Percentiles rank a stretch among this genome's conserved stretches.
Evolutionary conservation across 345 rosid genomes (phyloP).

Genomic region (Pelargonium nanum): DNA sequence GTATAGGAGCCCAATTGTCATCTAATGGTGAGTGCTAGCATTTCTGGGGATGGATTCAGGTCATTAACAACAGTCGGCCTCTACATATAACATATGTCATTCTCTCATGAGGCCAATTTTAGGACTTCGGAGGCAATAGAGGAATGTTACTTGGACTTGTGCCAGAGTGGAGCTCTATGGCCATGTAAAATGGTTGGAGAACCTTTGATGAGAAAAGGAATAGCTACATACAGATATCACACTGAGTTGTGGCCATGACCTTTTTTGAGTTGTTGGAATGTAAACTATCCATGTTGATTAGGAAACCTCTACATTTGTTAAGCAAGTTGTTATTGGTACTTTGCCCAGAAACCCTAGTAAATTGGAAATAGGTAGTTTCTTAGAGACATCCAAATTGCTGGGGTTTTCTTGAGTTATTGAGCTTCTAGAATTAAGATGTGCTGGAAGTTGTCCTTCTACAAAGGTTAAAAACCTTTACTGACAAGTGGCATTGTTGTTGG

Average conservation of each 20-base stretch:
- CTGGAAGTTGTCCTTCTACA: neutral
- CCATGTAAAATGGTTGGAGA: neutral
- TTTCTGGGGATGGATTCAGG: neutral
- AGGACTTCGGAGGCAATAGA: neutral
- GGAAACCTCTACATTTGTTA: neutral
- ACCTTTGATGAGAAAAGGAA: neutral
- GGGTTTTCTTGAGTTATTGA: neutral
- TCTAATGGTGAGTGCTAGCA: neutral
- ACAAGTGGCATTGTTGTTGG: neutral
- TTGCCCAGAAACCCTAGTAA: neutral
- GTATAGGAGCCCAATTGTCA: neutral
- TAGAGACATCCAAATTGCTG: neutral
- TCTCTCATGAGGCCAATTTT: neutral
- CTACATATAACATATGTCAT: neutral
- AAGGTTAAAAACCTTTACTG: neutral
- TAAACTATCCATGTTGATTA: neutral
- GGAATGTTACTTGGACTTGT: neutral
- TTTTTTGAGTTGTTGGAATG: neutral
- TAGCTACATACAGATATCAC: neutral
- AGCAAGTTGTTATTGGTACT: neutral
- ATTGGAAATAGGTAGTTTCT: no score
- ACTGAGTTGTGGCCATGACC: neutral
- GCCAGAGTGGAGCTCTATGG: no score
- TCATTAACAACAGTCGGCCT: neutral
- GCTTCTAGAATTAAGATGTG: neutral